A percentile compares a stretch with the other conserved stretches of the same genome.
Evolutionary conservation across 2,329 filamentous ascomycete species (phyloP).

Genomic region (Fusarium dimerum): DNA sequence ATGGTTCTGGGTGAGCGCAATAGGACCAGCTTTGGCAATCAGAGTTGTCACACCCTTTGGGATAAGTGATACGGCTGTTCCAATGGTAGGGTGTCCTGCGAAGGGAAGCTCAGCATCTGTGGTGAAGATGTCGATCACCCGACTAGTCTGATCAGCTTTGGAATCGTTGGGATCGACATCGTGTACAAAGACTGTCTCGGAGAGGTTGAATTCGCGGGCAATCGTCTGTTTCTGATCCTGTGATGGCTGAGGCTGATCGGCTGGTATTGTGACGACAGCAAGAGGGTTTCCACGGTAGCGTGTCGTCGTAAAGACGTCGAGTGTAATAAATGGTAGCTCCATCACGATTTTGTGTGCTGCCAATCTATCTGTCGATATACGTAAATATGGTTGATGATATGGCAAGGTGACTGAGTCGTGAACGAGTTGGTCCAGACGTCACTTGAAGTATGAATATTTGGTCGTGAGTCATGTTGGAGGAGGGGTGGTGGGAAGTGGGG

Average conservation of each 20-base stretch:
- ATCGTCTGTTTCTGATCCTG: conserved; percentile 58
- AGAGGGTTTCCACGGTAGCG: conserved; percentile 60
- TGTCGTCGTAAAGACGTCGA: conserved; percentile 59
- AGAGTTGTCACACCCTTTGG: conserved; percentile 43
- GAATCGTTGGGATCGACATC: conserved; percentile 36
- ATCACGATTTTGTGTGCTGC: conserved; percentile 17
- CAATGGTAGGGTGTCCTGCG: conserved; percentile 64
- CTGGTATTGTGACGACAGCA: conserved; percentile 57
- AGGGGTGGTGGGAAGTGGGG: neutral
- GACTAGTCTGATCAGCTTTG: conserved; percentile 29
- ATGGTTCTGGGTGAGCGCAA: conserved; percentile 42
- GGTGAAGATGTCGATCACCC: conserved; percentile 62
- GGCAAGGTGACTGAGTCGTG: neutral
- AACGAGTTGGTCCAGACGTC: conserved; percentile 6
- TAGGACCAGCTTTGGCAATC: conserved; percentile 58
- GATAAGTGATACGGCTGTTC: conserved; percentile 53
- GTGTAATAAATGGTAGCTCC: conserved; percentile 51
- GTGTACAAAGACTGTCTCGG: conserved; percentile 65
- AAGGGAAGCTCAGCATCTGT: conserved; percentile 56
- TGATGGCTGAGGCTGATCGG: conserved; percentile 40
- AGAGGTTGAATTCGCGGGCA: conserved; percentile 64
- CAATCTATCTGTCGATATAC: no score
- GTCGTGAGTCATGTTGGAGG: conserved; percentile 3
- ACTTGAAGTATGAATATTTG: conserved; percentile 7
- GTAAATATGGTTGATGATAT: neutral